Evolutionary conservation across 441 rosid species (phyloP).

Genomic region (Arabidopsis hybrid): DNA sequence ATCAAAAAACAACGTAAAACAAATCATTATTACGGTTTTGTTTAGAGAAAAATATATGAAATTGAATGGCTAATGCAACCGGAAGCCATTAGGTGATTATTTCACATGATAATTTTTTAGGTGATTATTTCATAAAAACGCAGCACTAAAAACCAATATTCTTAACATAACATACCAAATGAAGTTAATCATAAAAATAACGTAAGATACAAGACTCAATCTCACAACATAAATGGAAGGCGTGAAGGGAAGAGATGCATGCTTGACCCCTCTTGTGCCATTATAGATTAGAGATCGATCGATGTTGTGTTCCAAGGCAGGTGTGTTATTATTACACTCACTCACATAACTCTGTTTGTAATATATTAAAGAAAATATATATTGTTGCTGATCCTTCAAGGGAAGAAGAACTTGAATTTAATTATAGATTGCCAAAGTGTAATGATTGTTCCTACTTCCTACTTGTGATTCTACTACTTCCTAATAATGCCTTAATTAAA

Average conservation of each 20-base stretch:
- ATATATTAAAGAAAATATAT: not conserved
- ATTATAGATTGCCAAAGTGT: constrained; percentile 32
- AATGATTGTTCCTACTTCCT: constrained; percentile 37
- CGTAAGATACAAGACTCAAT: constrained; percentile 39
- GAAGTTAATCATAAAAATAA: constrained; percentile 7
- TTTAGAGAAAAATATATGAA: not conserved
- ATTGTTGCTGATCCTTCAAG: constrained; percentile 46
- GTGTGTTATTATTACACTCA: constrained; percentile 44
- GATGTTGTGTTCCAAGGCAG: constrained; percentile 28
- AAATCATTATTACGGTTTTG: not conserved
- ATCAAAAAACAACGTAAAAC: not conserved
- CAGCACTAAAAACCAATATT: not conserved
- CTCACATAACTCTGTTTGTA: constrained; percentile 25
- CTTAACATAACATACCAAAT: constrained; percentile 1
- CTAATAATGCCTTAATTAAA: constrained; percentile 35
- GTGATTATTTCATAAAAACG: constrained; percentile 19
- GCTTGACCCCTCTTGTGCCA: constrained; percentile 45
- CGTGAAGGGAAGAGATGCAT: constrained; percentile 46
- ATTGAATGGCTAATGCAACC: not conserved
- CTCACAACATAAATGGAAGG: constrained; percentile 26
- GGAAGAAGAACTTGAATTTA: constrained; percentile 35
- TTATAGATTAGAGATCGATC: constrained; percentile 22
- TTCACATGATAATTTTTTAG: not conserved
- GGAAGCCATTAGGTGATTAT: too few relatives aligned
- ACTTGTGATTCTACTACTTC: constrained; percentile 19